Base-by-base conservation (phyloP, 2,329 filamentous ascomycete species). In the Neopestalotiopsis clavispora region DNA sequence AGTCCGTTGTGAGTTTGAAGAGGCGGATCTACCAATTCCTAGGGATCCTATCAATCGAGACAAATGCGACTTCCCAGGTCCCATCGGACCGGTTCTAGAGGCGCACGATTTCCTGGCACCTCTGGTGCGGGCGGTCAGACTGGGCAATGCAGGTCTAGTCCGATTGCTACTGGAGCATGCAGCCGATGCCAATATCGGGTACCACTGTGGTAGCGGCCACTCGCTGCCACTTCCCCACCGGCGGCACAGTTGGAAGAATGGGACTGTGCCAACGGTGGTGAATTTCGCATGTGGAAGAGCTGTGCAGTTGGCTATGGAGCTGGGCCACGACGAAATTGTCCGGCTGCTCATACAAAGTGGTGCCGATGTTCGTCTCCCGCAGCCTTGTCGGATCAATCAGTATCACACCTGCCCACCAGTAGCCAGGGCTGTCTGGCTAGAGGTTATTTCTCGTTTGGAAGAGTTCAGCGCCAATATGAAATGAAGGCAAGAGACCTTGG, bases 221-320 rank as follows among this genome's bases (percentile, higher is more conserved):
- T 58, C n/a, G 7, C n/a, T 58, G 28, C 56, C 56, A n/a, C 56
- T 61, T 10, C 58, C 30, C 17, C 12, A 10, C 6, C 58, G 58
- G 32, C 30, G 14, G 23, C 23, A 61, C 7, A 10, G 13, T 61
- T 61, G 58, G 58, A 38, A 38, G 34, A 34, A 38, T 13, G 38
- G 17, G 1, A 45, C 63, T 1, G 65, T 12, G 7, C 63, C 67
- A 2, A 69, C 32, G 9, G 59, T 17, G 7, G n/a, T 58, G 32
- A 45, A 62, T 30, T 66, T 59, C 42, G 65, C 62, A 10, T 61
- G 65, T 40, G 65, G 57, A 13, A 23, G 57, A 30, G 52, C 57
- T 5, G 34, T 42, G 7, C 56, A 67, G 65, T 45, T 67, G 65
- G 65, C 57, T 13, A 67, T 61, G 57, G 65, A 67, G 57, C 57